Base-by-base conservation (phyloP, 495 filamentous ascomycete species). In the Penicillium coffeae region DNA sequence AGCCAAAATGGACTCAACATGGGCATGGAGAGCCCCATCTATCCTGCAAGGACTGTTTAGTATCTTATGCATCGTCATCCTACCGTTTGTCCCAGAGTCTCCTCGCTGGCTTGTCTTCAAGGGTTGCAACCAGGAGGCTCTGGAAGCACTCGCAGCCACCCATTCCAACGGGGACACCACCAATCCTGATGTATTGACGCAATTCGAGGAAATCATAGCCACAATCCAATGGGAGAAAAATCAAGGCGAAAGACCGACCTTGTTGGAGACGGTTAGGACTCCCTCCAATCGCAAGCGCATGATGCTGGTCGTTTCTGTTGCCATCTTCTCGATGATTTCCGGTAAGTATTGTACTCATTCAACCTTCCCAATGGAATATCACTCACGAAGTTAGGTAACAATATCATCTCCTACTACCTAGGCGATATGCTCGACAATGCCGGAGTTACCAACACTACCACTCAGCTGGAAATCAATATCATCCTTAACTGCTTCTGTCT, bases 51-150 rank as follows among this genome's bases (percentile, higher is more conserved):
- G 41, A 10, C 25, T 51, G 10, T 61, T 55, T 21, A 47, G 58
- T 0, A 15, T 50, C 6, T 33, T 61, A 1, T 45, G 52, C 33
- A 41, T 65, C n/a, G 18, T 61, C 1, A 33, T 50, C 8, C 32
- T 56, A 18, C 46, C 47, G 15, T 14, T 53, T 10, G 14, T 55
- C 0, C 75, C 74, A 3, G 73, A 75, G 54, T 67, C 63, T 10
- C 74, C 75, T 4, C 66, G 73, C 21, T 78, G 73, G 70, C 65
- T 75, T 4, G 52, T 76, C 13, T 52, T 57, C 37, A 55, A 63
- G 18, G 66, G 64, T 16, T 59, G 60, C 12, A 38, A 60, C 12
- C 62, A 70, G 5, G 68, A 71, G 51, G 72, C 68, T 9, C 54
- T 65, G 21, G 48, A 45, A 1, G 52, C 65, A 30, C 55, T 76